A percentile compares a stretch with the other conserved stretches of the same genome.
Conservation (phyloP, 2,329 filamentous ascomycete species). For the Trichoderma hamatum region DNA sequence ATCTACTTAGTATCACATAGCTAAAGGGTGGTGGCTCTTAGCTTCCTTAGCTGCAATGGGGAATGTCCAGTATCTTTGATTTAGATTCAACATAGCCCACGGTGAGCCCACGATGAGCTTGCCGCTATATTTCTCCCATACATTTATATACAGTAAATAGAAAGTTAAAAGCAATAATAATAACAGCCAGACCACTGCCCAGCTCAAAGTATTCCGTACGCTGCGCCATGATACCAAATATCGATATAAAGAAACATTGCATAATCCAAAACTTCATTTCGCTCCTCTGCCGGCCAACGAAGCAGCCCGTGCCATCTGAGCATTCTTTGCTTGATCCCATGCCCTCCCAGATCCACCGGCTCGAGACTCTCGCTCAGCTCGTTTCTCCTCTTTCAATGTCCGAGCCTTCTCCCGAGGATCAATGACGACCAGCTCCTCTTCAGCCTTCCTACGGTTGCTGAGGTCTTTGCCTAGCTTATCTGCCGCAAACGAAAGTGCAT, state of each 20-base stretch:
- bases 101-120: neutral
- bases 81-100: neutral
- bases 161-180: neutral
- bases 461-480: constrained; percentile 91
- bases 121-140: neutral
- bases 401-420: constrained; percentile 84
- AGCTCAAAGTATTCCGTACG: constrained; percentile 1
- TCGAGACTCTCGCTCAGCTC: constrained; percentile 58
- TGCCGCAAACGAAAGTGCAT: constrained; percentile 82
- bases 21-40: neutral
- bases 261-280: constrained; percentile 42
- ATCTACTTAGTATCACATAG: neutral
- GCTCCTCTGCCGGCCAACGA: constrained; percentile 61
- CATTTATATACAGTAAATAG: neutral
- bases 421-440: constrained; percentile 89
- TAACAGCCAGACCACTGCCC: neutral
- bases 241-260: neutral
- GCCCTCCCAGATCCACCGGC: constrained; percentile 57
- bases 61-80: neutral
- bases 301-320: constrained; percentile 56
- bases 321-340: constrained; percentile 62
- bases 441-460: constrained; percentile 85
- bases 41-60: neutral
- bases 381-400: constrained; percentile 68
- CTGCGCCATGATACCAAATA: constrained; percentile 5